phyloP scores from a whole-genome alignment of 164 flowering plant genomes.

The Magnolia kwangsiensis region DNA sequence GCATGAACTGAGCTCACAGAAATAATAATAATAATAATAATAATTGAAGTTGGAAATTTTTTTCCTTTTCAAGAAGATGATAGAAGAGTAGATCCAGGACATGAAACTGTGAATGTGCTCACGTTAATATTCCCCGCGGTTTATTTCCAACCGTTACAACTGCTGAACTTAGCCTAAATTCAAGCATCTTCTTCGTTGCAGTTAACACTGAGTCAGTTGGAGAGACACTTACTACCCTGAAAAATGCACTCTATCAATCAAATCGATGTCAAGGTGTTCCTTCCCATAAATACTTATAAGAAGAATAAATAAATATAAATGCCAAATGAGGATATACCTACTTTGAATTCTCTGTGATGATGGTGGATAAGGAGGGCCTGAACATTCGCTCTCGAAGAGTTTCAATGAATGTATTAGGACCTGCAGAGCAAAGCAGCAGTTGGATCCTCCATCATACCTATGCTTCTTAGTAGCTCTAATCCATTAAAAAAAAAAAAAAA shows the following conservation, averaged over 20 bases:
- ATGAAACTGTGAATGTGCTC: constrained; percentile 26
- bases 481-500: background rate
- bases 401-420: constrained; percentile 84
- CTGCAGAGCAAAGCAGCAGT: constrained; percentile 30
- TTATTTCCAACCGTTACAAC: constrained; percentile 73
- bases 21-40: too few species aligned
- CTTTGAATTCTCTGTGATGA: constrained; percentile 91
- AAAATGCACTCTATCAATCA: constrained; percentile 19
- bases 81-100: background rate
- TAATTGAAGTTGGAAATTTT: too few species aligned
- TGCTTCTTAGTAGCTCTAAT: background rate
- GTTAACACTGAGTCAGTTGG: constrained; percentile 77
- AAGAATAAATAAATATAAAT: background rate
- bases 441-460: background rate
- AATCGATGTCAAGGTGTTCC: background rate
- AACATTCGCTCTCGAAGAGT: constrained; percentile 87
- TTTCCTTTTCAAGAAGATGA: background rate
- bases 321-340: constrained; percentile 65
- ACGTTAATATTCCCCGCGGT: constrained; percentile 93
- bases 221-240: constrained; percentile 72
- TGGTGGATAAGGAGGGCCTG: constrained; percentile 81
- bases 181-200: constrained; percentile 86
- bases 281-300: background rate
- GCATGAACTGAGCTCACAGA: background rate
- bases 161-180: constrained; percentile 55